phyloP scores from a whole-genome alignment of 108 stramenopile species.

The Nitzschia putrida region DNA sequence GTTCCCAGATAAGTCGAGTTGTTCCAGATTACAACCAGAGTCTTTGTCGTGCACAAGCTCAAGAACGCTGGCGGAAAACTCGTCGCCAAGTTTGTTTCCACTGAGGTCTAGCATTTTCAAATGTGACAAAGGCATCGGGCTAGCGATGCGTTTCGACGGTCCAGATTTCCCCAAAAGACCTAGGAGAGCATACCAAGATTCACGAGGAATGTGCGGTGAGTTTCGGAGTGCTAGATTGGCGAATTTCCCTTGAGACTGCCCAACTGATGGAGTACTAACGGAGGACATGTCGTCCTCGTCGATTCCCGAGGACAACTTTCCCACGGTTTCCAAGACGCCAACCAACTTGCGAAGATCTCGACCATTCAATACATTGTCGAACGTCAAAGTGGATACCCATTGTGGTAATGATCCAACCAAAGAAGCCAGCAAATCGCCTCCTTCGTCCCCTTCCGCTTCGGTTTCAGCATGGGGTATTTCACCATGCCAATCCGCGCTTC shows the following conservation, averaged over 20 bases:
- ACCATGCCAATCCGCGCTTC: constrained; percentile 25
- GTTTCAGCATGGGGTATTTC: constrained; percentile 15
- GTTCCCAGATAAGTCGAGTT: constrained; percentile 63
- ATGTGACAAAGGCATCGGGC: constrained; percentile 34
- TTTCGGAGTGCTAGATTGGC: constrained; percentile 49
- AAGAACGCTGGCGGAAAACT: constrained; percentile 44
- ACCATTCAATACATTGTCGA: constrained; percentile 56
- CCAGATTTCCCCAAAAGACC: constrained; percentile 43
- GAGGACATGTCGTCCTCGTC: constrained; percentile 21
- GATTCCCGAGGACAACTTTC: constrained; percentile 45
- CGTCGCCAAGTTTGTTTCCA: constrained; percentile 61
- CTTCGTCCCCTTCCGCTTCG: constrained; percentile 44
- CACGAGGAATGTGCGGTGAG: constrained; percentile 35
- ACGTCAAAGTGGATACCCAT: constrained; percentile 59
- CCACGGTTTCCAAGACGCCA: constrained; percentile 54
- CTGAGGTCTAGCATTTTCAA: constrained; percentile 58
- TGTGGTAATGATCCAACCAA: constrained; percentile 64
- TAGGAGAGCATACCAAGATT: constrained; percentile 49
- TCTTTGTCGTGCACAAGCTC: constrained; percentile 48
- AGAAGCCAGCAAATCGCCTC: constrained; percentile 55
- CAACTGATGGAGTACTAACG: constrained; percentile 14
- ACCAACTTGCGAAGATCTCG: constrained; percentile 47
- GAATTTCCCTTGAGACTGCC: constrained; percentile 53
- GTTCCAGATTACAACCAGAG: constrained; percentile 55
- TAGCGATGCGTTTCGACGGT: constrained; percentile 21